Percentiles rank a stretch among this genome's conserved stretches.
These are phyloP conservation scores for Candida wancherniae DNA, from an alignment of 805 yeast genomes.

Conservation along the genomic window DNA sequence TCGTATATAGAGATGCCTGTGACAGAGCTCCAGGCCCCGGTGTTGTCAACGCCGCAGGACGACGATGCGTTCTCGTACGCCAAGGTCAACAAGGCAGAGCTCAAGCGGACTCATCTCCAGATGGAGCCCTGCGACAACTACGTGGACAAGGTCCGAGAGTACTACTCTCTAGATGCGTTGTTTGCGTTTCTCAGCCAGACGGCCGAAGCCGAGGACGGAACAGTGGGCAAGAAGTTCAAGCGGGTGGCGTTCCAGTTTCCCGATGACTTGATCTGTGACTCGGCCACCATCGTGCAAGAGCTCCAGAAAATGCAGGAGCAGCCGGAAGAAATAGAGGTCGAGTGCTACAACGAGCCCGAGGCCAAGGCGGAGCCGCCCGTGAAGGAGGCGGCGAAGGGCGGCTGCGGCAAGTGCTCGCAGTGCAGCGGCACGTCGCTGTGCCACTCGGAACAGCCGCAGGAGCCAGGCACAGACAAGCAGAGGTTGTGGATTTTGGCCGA, in stretches of 20 bases:
- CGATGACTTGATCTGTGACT: constrained; percentile 71
- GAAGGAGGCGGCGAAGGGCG: too few species aligned
- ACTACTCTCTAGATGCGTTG: constrained; percentile 53
- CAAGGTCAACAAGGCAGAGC: constrained; percentile 26
- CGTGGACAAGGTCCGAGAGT: constrained; percentile 34
- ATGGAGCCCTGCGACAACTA: constrained; percentile 27
- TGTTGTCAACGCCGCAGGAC: constrained; percentile 69
- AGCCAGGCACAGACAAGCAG: constrained; percentile 14
- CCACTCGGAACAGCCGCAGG: too few species aligned
- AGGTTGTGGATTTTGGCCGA: constrained; percentile 85
- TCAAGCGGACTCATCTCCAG: constrained; percentile 23
- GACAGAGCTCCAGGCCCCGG: constrained; percentile 48
- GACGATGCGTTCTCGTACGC: constrained; percentile 51
- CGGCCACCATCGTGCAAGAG: constrained; percentile 61
- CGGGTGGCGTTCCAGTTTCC: constrained; percentile 87
- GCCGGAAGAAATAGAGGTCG: too few species aligned
- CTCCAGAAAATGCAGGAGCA: constrained; percentile 44
- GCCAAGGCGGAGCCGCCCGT: too few species aligned
- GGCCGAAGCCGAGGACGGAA: constrained; percentile 13
- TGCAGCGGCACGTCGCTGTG: too few species aligned
- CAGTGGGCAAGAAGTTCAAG: constrained; percentile 26
- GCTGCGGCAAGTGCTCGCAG: too few species aligned
- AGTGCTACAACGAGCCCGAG: too few species aligned
- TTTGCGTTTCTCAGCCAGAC: constrained; percentile 34
- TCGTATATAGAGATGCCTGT: constrained; percentile 8